phyloP scores from a whole-genome alignment of 495 filamentous ascomycete species.

The Parachaetomium inaequale region DNA sequence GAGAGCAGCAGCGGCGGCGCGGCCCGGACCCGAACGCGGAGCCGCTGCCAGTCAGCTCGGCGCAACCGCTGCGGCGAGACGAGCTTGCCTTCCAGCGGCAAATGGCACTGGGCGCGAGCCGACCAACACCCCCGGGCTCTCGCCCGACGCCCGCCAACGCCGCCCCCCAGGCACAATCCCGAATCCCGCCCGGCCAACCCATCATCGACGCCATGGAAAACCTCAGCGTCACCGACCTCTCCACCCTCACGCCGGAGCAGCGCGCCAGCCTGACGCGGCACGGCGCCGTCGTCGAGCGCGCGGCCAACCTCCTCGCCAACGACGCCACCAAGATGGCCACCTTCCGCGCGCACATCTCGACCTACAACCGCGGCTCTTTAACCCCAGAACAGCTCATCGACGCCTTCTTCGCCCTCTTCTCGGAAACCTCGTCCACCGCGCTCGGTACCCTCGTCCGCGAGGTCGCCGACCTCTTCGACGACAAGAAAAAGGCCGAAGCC shows the following conservation, averaged over 20 bases:
- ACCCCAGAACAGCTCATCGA: slow-evolving; percentile 75
- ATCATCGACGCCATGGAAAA: slow-evolving; percentile 37
- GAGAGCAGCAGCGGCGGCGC: slow-evolving; percentile 38
- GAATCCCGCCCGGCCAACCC: slow-evolving; percentile 22
- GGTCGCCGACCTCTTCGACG: slow-evolving; percentile 89
- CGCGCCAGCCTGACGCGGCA: slow-evolving; percentile 75
- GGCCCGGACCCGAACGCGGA: slow-evolving; percentile 67
- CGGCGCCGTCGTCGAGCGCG: slow-evolving; percentile 78
- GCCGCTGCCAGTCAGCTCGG: slow-evolving; percentile 68
- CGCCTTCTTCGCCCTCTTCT: slow-evolving; percentile 71
- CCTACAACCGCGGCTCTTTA: slow-evolving; percentile 62
- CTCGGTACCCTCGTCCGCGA: slow-evolving; percentile 89
- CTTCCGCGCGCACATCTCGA: slow-evolving; percentile 75
- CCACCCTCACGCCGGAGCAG: slow-evolving; percentile 62
- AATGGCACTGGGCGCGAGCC: slow-evolving; percentile 60
- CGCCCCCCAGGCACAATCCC: slow-evolving; percentile 18
- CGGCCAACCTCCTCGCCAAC: slow-evolving; percentile 71
- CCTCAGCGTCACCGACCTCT: slow-evolving; percentile 39
- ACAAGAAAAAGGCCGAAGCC: slow-evolving; percentile 63
- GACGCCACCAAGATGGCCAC: slow-evolving; percentile 65
- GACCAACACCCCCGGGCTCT: slow-evolving; percentile 33
- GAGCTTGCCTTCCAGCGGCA: slow-evolving; percentile 91
- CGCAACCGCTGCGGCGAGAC: slow-evolving; percentile 77
- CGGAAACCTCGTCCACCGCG: slow-evolving; percentile 68
- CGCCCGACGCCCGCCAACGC: slow-evolving; percentile 21